Percentiles rank a stretch among this genome's conserved stretches.
phyloP scores from a whole-genome alignment of 2,329 filamentous ascomycete species.

The Fonsecaea pugnacius region DNA sequence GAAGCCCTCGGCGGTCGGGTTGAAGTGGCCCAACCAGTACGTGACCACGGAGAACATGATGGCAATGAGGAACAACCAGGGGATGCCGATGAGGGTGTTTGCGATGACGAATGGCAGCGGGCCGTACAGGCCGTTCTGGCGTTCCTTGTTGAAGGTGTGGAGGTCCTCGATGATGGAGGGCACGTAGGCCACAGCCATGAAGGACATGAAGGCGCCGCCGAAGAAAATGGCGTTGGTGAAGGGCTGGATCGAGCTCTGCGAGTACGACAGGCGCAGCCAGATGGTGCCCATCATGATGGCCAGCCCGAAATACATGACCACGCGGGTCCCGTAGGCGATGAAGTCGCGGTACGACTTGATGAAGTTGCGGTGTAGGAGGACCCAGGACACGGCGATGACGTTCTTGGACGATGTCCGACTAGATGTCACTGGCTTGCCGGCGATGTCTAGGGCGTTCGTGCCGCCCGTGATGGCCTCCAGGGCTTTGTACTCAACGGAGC shows the following conservation, averaged over 20 bases:
- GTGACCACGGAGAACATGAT: conserved; percentile 74
- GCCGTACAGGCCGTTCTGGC: conserved; percentile 79
- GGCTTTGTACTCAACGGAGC: conserved; percentile 18
- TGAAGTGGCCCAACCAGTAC: conserved; percentile 82
- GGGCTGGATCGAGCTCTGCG: conserved; percentile 75
- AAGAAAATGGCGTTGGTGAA: conserved; percentile 84
- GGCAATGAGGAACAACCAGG: conserved; percentile 78
- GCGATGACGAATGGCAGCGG: conserved; percentile 72
- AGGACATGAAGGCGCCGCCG: conserved; percentile 74
- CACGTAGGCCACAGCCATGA: conserved; percentile 84
- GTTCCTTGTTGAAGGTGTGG: conserved; percentile 73
- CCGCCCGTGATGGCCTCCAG: conserved; percentile 2
- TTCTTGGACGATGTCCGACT: conserved; percentile 2
- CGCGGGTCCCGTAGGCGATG: conserved; percentile 79
- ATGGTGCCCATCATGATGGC: conserved; percentile 63
- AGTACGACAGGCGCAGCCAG: conserved; percentile 72
- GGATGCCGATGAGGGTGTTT: conserved; percentile 81
- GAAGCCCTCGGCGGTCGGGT: conserved; percentile 67
- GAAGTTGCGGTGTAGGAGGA: conserved; percentile 76
- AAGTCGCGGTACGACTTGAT: conserved; percentile 85
- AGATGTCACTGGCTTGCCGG: not conserved
- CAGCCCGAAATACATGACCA: conserved; percentile 76
- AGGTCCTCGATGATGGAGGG: conserved; percentile 82
- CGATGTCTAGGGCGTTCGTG: not conserved
- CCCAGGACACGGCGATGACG: conserved; percentile 55